Evolutionary conservation across 345 rosid genomes (phyloP).

Genomic region (Populus deltoides): DNA sequence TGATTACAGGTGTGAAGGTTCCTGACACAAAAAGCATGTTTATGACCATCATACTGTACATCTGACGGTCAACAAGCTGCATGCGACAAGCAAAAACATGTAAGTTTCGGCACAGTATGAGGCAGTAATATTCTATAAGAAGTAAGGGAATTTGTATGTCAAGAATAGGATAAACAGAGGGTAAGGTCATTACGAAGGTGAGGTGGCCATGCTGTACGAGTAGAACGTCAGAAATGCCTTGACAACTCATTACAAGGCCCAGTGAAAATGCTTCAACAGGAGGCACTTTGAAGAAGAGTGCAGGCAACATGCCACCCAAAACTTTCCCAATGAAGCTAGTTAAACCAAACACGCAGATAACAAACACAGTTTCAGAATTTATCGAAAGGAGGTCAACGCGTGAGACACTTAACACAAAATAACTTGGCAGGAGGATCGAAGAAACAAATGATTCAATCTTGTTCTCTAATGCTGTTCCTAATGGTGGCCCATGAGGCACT

Average conservation of each 20-base stretch:
- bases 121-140: background rate
- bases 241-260: constrained; percentile 44
- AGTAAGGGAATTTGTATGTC: background rate
- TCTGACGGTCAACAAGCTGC: constrained; percentile 21
- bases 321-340: constrained; percentile 31
- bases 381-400: background rate
- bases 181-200: background rate
- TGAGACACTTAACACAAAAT: constrained; percentile 17
- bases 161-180: background rate
- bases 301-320: constrained; percentile 31
- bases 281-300: constrained; percentile 42
- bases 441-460: constrained; percentile 37
- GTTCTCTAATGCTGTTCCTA: constrained; percentile 41
- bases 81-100: background rate
- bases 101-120: background rate
- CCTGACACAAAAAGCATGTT: constrained; percentile 11
- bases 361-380: background rate
- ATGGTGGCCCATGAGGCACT: constrained; percentile 52
- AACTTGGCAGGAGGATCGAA: constrained; percentile 26
- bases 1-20: constrained; percentile 11
- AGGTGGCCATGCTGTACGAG: constrained; percentile 8
- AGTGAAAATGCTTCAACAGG: constrained; percentile 40
- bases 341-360: background rate
- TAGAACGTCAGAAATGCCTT: constrained; percentile 42
- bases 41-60: constrained; percentile 13